Percentiles rank a stretch among this genome's conserved stretches.
Evolutionary conservation across 306 rosid species (phyloP).

Genomic region (Mimosa pudica): DNA sequence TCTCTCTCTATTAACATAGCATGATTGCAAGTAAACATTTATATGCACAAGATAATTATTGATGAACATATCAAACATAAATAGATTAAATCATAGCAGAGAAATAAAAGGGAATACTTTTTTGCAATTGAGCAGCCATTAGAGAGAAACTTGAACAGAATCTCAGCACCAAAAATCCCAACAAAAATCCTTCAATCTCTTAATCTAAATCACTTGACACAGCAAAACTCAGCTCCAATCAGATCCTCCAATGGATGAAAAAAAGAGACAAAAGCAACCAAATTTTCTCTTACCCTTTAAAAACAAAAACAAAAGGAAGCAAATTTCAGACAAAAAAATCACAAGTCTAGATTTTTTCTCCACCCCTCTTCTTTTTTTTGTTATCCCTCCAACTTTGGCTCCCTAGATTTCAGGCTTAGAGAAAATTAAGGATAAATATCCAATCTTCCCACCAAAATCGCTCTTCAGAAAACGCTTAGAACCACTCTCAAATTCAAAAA

Average conservation of each 20-base stretch:
- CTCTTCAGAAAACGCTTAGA: conserved; percentile 24
- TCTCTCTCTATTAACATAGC: not conserved
- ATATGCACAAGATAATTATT: not conserved
- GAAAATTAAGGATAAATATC: conserved; percentile 27
- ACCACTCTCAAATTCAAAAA: conserved; percentile 22
- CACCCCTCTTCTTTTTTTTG: not conserved
- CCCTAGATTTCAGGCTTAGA: conserved; percentile 44
- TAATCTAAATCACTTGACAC: not conserved
- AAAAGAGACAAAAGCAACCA: not conserved
- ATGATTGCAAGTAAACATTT: not conserved
- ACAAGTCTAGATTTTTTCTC: conserved; percentile 29
- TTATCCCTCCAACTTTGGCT: not conserved
- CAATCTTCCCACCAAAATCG: conserved; percentile 18
- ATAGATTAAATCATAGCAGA: conserved; percentile 16
- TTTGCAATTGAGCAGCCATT: conserved; percentile 52
- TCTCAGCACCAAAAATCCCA: conserved; percentile 29
- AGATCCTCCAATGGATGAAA: conserved; percentile 27
- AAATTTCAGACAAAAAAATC: conserved; percentile 30
- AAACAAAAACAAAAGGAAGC: not conserved
- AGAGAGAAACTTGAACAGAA: conserved; percentile 32
- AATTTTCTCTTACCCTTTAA: not conserved
- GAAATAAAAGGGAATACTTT: conserved; percentile 30
- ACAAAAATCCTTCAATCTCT: conserved; percentile 27
- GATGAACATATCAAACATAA: not conserved
- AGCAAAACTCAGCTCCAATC: conserved; percentile 1